Evolutionary conservation across 768 basidiomycete species (phyloP).

Genomic region (Suillus weaverae): DNA sequence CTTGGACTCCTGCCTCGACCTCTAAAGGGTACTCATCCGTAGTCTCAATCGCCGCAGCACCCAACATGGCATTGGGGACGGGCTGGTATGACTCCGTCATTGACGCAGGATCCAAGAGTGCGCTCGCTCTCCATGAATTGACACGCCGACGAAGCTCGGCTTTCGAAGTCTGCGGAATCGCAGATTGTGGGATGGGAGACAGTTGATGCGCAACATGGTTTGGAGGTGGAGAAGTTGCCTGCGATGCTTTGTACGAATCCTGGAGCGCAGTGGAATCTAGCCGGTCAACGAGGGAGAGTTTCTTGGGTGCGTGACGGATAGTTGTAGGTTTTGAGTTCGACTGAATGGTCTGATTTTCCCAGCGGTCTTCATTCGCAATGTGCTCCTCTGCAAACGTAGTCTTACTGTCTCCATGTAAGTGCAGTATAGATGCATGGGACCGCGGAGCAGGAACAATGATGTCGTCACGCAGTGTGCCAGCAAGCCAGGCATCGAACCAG

Average conservation of each 20-base stretch:
- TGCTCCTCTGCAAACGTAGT: slow-evolving; percentile 44
- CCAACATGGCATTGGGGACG: slow-evolving; percentile 10
- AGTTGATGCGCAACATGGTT: slow-evolving; percentile 38
- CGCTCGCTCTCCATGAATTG: slow-evolving; percentile 64
- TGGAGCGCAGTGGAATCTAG: slow-evolving; percentile 47
- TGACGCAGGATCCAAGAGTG: slow-evolving; percentile 48
- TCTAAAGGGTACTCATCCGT: slow-evolving; percentile 26
- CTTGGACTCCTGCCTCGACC: slow-evolving; percentile 19
- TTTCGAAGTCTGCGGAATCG: slow-evolving; percentile 54
- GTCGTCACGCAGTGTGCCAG: slow-evolving; percentile 48
- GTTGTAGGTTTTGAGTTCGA: slow-evolving; percentile 27
- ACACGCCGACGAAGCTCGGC: slow-evolving; percentile 56
- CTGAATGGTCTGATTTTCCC: slow-evolving; percentile 22
- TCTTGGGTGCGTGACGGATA: slow-evolving; percentile 57
- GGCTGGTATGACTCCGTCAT: slow-evolving; percentile 38
- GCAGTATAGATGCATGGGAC: slow-evolving; percentile 45
- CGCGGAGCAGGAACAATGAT: slow-evolving; percentile 38
- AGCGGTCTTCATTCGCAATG: slow-evolving; percentile 39
- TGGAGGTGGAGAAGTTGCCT: slow-evolving; percentile 21
- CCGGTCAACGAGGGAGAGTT: slow-evolving; percentile 69
- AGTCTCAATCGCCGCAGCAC: slow-evolving; percentile 15
- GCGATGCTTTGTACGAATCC: slow-evolving; percentile 32
- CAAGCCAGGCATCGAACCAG: slow-evolving; percentile 77
- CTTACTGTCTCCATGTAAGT: slow-evolving; percentile 57
- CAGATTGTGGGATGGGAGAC: slow-evolving; percentile 64